A percentile compares a stretch with the other conserved stretches of the same genome.
These are phyloP conservation scores for Euphorbia celastroides DNA, from an alignment of 441 rosid genomes.

Conservation along the genomic window DNA sequence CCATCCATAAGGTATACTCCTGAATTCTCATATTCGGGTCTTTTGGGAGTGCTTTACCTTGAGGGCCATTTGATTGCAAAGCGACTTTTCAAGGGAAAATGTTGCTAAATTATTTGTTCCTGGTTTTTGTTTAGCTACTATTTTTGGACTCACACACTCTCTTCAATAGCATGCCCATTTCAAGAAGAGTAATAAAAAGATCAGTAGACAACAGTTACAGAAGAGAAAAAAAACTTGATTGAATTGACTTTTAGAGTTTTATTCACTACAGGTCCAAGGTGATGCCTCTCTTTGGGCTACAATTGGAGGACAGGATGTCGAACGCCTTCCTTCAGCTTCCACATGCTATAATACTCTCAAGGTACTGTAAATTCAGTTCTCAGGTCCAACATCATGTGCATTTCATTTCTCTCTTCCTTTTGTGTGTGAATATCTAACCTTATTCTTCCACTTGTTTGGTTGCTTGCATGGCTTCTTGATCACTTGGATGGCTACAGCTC, in stretches of 20 bases:
- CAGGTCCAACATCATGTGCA: background rate
- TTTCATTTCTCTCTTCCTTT: background rate
- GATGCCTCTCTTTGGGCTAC: conserved; percentile 93
- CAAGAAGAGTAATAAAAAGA: background rate
- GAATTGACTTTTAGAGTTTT: conserved; percentile 20
- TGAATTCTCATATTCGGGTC: background rate
- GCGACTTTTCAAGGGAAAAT: background rate
- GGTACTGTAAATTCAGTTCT: conserved; percentile 34
- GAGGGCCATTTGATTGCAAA: background rate
- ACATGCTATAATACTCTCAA: conserved; percentile 99
- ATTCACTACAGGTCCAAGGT: conserved; percentile 62
- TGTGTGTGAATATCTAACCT: conserved; percentile 10
- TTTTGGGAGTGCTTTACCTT: background rate
- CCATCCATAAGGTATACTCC: conserved; percentile 75
- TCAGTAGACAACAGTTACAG: background rate
- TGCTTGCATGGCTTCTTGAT: conserved; percentile 22
- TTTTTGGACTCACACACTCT: background rate
- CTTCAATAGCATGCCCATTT: background rate
- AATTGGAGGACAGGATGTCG: conserved; percentile 96
- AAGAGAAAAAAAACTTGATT: background rate
- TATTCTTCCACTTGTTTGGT: conserved; percentile 15
- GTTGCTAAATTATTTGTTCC: background rate
- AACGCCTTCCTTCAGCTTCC: conserved; percentile 98
- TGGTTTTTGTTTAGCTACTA: background rate
- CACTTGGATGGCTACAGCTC: conserved; percentile 21